These are phyloP conservation scores for Mrakia frigida DNA, from an alignment of 768 basidiomycete genomes.

Conservation along the genomic window DNA sequence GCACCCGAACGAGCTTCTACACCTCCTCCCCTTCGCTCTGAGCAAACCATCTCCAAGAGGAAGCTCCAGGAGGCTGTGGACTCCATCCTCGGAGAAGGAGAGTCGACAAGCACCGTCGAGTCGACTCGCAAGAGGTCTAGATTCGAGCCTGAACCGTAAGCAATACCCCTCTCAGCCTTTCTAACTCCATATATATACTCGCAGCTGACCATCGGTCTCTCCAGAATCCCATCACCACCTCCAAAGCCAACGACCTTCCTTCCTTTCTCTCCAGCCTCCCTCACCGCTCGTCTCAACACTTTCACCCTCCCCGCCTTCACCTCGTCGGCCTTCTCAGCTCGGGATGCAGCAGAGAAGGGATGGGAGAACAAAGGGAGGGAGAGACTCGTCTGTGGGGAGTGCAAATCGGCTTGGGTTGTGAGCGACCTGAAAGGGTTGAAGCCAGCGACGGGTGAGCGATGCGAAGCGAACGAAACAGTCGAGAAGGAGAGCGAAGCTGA, in stretches of 20 bases:
- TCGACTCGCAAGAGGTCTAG: slow-evolving; percentile 13
- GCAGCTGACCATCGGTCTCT: neutral
- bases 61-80: slow-evolving; percentile 13
- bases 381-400: slow-evolving; percentile 13
- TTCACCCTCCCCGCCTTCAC: slow-evolving; percentile 11
- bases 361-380: slow-evolving; percentile 23
- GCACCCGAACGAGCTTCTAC: neutral
- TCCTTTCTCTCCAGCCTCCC: slow-evolving; percentile 7
- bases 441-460: neutral
- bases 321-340: slow-evolving; percentile 3
- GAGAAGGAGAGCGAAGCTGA: neutral
- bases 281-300: slow-evolving; percentile 9
- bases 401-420: slow-evolving; percentile 21
- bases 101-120: neutral
- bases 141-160: slow-evolving; percentile 1
- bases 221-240: neutral
- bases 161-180: neutral
- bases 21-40: neutral
- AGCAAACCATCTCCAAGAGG: slow-evolving; percentile 7
- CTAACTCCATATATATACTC: neutral
- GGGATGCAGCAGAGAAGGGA: slow-evolving; percentile 1
- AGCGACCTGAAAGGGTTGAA: slow-evolving; percentile 13
- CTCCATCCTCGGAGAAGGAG: slow-evolving; percentile 8
- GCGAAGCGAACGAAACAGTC: neutral
- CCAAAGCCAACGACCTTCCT: slow-evolving; percentile 1